These are phyloP conservation scores for Sutorius australiensis DNA, from an alignment of 768 basidiomycete genomes.

Conservation along the genomic window DNA sequence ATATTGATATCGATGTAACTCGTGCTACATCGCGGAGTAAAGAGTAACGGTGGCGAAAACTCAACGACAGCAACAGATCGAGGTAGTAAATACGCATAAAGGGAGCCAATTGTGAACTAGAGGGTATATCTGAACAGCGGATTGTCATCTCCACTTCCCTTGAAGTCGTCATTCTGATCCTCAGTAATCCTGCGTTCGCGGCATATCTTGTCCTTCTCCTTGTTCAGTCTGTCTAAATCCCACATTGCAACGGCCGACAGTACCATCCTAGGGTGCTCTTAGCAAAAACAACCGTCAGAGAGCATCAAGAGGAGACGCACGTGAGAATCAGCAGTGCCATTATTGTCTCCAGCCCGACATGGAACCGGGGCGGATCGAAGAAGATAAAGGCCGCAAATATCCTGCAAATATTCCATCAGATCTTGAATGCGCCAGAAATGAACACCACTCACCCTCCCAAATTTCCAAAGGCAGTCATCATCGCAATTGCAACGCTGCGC, in stretches of 20 bases:
- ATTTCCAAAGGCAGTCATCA: constrained; percentile 54
- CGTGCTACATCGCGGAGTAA: neutral
- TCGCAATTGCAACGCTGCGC: constrained; percentile 45
- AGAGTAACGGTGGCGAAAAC: neutral
- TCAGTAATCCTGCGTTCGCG: constrained; percentile 40
- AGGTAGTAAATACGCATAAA: neutral
- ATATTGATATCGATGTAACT: no score
- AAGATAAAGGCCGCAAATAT: constrained; percentile 42
- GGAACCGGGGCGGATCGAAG: constrained; percentile 35
- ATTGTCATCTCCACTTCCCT: constrained; percentile 46
- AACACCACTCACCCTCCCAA: constrained; percentile 43
- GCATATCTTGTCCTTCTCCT: constrained; percentile 42
- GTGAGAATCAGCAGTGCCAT: constrained; percentile 26
- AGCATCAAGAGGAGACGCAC: constrained; percentile 15
- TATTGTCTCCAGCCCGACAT: constrained; percentile 30
- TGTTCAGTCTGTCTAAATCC: constrained; percentile 45
- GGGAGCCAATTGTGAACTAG: neutral
- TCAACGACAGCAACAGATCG: neutral
- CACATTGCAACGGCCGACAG: constrained; percentile 40
- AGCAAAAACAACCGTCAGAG: constrained; percentile 24
- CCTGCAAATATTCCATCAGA: constrained; percentile 17
- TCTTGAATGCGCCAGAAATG: neutral
- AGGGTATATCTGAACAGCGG: constrained; percentile 48
- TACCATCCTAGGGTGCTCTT: constrained; percentile 32
- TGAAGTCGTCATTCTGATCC: constrained; percentile 37